phyloP scores from a whole-genome alignment of 768 basidiomycete genomes.

The Infundibulicybe gibba region DNA sequence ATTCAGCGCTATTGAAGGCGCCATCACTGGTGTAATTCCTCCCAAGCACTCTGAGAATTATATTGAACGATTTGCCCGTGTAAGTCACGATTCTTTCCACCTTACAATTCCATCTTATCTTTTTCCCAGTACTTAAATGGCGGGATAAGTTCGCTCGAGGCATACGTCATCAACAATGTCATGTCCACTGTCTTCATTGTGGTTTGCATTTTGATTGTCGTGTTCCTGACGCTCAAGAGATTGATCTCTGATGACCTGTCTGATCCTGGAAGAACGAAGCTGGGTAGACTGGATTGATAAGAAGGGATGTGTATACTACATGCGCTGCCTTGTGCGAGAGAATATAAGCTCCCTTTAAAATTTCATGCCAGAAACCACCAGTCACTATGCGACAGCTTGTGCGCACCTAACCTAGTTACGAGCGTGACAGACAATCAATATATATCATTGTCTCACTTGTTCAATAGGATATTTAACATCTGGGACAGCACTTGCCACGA shows the following conservation, averaged over 20 bases:
- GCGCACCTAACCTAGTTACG: too few relatives aligned
- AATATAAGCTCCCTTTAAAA: too few relatives aligned
- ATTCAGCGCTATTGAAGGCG: constrained; percentile 68
- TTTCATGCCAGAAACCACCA: too few relatives aligned
- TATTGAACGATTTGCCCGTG: constrained; percentile 63
- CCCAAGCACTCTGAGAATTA: constrained; percentile 68
- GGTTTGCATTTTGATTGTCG: constrained; percentile 17
- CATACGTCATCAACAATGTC: constrained; percentile 31
- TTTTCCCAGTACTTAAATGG: constrained; percentile 35
- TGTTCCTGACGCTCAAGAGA: constrained; percentile 24
- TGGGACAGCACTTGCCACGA: too few relatives aligned
- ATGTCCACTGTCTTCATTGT: constrained; percentile 27
- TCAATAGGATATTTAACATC: too few relatives aligned
- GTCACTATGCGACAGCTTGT: too few relatives aligned
- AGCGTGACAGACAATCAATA: too few relatives aligned
- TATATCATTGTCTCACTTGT: too few relatives aligned
- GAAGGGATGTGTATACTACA: too few relatives aligned
- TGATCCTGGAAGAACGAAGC: too few relatives aligned
- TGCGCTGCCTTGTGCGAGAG: too few relatives aligned
- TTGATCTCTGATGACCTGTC: constrained; percentile 16
- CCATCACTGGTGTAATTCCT: constrained; percentile 42
- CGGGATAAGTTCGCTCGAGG: constrained; percentile 32
- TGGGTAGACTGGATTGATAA: too few relatives aligned
- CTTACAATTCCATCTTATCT: constrained; percentile 1
- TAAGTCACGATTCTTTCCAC: constrained; percentile 21